Percentiles rank a stretch among this genome's conserved stretches.
phyloP scores from a whole-genome alignment of 2,329 filamentous ascomycete species.

The Neonectria neomacrospora region DNA sequence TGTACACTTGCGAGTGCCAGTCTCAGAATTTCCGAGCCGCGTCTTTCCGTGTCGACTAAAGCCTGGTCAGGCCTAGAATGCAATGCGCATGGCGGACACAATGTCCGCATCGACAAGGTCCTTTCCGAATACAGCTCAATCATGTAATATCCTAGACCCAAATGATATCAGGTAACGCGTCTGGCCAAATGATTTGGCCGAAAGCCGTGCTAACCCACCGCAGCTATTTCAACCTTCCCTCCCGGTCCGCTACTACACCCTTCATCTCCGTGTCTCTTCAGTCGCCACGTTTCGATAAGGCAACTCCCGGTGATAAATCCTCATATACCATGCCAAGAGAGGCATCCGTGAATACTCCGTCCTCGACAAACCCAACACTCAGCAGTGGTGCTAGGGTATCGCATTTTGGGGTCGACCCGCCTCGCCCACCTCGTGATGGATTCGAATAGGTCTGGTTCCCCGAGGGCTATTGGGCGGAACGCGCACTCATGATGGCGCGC shows the following conservation, averaged over 20 bases:
- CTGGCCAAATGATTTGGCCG: accelerated
- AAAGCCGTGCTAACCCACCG: neutral
- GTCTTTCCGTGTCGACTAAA: neutral
- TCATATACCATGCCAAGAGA: constrained; percentile 24
- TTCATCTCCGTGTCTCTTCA: constrained; percentile 25
- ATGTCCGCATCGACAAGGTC: constrained; percentile 36
- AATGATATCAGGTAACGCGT: constrained; percentile 42
- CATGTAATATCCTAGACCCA: constrained; percentile 15
- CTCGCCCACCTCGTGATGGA: constrained; percentile 64
- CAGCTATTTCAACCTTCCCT: constrained; percentile 50
- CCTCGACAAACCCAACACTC: constrained; percentile 20
- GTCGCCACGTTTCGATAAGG: neutral
- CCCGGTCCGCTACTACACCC: constrained; percentile 29
- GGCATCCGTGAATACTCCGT: constrained; percentile 7
- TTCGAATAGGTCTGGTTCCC: constrained; percentile 73
- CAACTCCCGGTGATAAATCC: neutral
- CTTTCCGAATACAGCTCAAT: constrained; percentile 28
- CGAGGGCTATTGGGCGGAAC: constrained; percentile 71
- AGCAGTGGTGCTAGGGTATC: constrained; percentile 6
- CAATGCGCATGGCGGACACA: neutral
- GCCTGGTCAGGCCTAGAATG: neutral
- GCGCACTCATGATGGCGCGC: constrained; percentile 49
- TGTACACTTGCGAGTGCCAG: neutral
- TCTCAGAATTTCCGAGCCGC: neutral
- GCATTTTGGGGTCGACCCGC: constrained; percentile 59